These are phyloP conservation scores for Casuarina cunninghamiana DNA, from an alignment of 306 rosid species.

Conservation along the genomic window DNA sequence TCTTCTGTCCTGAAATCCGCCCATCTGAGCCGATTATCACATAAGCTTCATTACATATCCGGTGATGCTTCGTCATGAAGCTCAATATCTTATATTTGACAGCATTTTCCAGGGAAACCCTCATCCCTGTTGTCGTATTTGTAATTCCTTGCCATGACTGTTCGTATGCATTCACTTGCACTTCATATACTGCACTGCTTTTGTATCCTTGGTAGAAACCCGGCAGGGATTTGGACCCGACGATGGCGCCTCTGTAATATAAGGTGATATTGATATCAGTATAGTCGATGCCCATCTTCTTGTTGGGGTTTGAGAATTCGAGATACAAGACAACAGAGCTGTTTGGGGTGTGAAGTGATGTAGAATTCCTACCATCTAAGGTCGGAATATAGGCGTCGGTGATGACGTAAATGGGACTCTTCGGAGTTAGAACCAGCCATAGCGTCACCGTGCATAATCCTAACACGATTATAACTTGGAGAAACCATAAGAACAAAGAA, in stretches of 20 bases:
- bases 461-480: conserved; percentile 2
- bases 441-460: neutral
- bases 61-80: conserved; percentile 14
- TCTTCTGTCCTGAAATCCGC: neutral
- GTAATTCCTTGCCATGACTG: neutral
- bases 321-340: conserved; percentile 3
- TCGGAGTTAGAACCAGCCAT: conserved; percentile 15
- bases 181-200: neutral
- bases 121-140: neutral
- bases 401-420: conserved; percentile 13
- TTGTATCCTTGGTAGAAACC: conserved; percentile 19
- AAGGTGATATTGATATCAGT: neutral
- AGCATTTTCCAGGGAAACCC: conserved; percentile 12
- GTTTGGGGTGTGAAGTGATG: neutral
- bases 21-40: conserved; percentile 13
- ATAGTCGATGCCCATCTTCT: conserved; percentile 12
- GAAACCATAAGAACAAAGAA: neutral
- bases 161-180: conserved; percentile 8
- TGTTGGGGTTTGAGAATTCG: conserved; percentile 18
- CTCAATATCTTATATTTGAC: conserved; percentile 21
- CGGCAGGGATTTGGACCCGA: neutral
- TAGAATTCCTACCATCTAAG: neutral
- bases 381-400: neutral
- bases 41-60: neutral
- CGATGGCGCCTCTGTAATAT: neutral